Conservation (phyloP, 352 stramenopile genomes). For the Phytophthora aleatoria region DNA sequence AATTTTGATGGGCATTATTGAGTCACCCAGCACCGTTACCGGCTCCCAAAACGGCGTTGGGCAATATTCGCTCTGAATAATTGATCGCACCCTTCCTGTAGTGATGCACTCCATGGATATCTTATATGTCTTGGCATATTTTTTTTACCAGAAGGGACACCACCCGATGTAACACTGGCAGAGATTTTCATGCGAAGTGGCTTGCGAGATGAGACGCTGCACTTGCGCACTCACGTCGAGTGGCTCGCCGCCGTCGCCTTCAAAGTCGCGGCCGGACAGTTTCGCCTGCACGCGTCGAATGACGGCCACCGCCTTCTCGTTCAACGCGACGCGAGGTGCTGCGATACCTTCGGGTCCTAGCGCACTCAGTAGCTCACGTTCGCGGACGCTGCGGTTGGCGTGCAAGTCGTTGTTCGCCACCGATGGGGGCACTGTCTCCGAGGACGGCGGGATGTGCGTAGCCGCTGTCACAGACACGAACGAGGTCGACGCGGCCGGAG, state of each 20-base stretch:
- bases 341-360: conserved; percentile 81
- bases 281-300: conserved; percentile 99
- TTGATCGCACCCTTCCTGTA: neutral
- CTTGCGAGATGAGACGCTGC: conserved; percentile 97
- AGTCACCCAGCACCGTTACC: conserved; percentile 20
- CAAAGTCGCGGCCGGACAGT: conserved; percentile 98
- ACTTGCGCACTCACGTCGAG: conserved; percentile 88
- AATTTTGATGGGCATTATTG: conserved; percentile 7
- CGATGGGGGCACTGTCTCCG: conserved; percentile 55
- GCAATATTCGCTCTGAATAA: neutral
- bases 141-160: conserved; percentile 89
- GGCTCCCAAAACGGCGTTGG: neutral
- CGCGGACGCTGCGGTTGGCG: conserved; percentile 79
- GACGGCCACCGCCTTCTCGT: conserved; percentile 96
- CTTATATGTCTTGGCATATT: neutral
- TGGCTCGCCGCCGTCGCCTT: conserved; percentile 63
- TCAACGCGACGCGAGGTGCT: conserved; percentile 89
- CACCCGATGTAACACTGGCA: conserved; percentile 99
- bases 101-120: neutral
- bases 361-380: conserved; percentile 79
- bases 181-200: conserved; percentile 98
- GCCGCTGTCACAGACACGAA: conserved; percentile 48
- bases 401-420: conserved; percentile 49
- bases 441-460: conserved; percentile 35
- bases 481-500: conserved; percentile 33